A percentile compares a stretch with the other conserved stretches of the same genome.
These are phyloP conservation scores for Camelina hispida DNA, from an alignment of 345 rosid species.

Conservation along the genomic window DNA sequence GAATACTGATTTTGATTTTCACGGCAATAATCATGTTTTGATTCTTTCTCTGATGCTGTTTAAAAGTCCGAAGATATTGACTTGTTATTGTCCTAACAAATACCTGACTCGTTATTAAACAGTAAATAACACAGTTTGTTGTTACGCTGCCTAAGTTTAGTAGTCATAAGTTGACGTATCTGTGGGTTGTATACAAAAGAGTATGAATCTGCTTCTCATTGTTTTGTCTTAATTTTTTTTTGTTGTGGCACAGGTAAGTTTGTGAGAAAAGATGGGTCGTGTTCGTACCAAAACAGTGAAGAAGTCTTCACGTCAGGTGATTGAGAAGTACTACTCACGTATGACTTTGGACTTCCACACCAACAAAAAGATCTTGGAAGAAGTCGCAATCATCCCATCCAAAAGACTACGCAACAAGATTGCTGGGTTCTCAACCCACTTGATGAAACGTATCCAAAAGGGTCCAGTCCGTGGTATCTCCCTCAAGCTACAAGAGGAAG, in stretches of 20 bases:
- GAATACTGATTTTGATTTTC: background rate
- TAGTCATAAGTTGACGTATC: background rate
- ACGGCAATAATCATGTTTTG: background rate
- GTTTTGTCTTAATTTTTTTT: background rate
- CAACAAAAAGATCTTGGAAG: slow-evolving; percentile 86
- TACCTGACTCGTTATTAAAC: background rate
- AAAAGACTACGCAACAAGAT: slow-evolving; percentile 86
- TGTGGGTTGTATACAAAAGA: background rate
- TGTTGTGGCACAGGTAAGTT: slow-evolving; percentile 21
- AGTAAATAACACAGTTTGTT: too few species aligned
- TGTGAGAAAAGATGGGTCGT: slow-evolving; percentile 64
- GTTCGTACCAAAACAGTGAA: slow-evolving; percentile 88
- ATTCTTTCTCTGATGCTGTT: background rate
- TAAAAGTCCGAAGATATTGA: background rate
- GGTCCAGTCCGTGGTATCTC: slow-evolving; percentile 91
- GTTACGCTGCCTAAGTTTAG: background rate
- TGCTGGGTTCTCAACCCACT: slow-evolving; percentile 82
- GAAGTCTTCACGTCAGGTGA: slow-evolving; percentile 84
- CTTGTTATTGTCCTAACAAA: background rate
- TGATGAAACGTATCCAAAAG: slow-evolving; percentile 76
- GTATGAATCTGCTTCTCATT: background rate
- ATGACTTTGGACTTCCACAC: slow-evolving; percentile 91
- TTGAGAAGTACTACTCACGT: slow-evolving; percentile 81
- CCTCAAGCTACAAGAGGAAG: slow-evolving; percentile 80
- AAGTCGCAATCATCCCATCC: slow-evolving; percentile 84